A percentile compares a stretch with the other conserved stretches of the same genome.
Evolutionary conservation across 192 early-diverging fungal genomes (phyloP).

Genomic region (Endogone sp.): DNA sequence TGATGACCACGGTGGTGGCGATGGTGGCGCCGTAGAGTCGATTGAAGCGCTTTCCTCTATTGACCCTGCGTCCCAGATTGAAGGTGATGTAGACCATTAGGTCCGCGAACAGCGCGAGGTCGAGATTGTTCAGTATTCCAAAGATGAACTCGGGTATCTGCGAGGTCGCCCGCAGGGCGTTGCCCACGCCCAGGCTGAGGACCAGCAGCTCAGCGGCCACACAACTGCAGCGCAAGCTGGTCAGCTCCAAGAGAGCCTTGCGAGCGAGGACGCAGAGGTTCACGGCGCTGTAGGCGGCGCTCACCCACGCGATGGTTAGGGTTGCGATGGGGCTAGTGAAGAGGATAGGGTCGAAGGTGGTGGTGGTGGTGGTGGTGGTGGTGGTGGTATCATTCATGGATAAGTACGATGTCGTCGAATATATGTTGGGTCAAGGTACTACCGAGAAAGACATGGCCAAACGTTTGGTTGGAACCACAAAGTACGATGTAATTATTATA

Average conservation of each 20-base stretch:
- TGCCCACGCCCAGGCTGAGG: not conserved
- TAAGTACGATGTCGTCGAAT: no score
- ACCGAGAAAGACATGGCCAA: no score
- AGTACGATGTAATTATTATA: no score
- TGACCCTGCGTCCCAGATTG: not conserved
- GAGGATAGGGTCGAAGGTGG: no score
- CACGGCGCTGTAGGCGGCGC: not conserved
- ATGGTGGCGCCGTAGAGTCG: not conserved
- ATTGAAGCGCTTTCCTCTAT: not conserved
- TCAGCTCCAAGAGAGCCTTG: not conserved
- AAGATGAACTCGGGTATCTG: not conserved
- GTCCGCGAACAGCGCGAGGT: not conserved
- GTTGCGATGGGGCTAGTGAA: no score
- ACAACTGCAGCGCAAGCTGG: not conserved
- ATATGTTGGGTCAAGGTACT: no score
- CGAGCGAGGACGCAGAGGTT: not conserved
- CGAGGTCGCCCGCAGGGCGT: not conserved
- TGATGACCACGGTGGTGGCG: not conserved
- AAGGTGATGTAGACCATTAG: not conserved
- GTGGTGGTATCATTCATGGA: no score
- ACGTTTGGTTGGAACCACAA: no score
- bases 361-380: no score
- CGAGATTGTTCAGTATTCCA: not conserved
- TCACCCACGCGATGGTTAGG: not conserved
- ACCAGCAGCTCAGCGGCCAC: not conserved